Conservation (phyloP, 2,329 filamentous ascomycete genomes). For the Fusarium sp. region DNA sequence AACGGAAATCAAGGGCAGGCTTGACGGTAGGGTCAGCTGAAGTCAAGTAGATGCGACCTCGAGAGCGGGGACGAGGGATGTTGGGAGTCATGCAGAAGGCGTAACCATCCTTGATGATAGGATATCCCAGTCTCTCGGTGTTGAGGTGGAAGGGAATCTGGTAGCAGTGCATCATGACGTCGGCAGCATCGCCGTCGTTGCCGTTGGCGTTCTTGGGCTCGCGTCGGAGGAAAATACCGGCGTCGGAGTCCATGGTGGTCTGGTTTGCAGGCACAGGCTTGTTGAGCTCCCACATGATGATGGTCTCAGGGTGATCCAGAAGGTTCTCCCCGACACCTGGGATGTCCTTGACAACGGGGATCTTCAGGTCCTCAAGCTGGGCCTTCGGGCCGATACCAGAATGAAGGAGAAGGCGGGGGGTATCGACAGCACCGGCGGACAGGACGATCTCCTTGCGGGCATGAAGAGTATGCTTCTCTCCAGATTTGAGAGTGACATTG, state of each 20-base stretch:
- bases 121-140: slow-evolving; percentile 82
- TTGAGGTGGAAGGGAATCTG: slow-evolving; percentile 93
- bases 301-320: slow-evolving; percentile 69
- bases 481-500: slow-evolving; percentile 69
- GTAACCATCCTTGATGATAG: slow-evolving; percentile 71
- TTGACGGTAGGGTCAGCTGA: slow-evolving; percentile 80
- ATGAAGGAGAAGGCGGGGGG: slow-evolving; percentile 73
- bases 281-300: slow-evolving; percentile 81
- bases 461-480: slow-evolving; percentile 65
- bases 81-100: slow-evolving; percentile 96
- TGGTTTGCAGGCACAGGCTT: slow-evolving; percentile 79
- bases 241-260: slow-evolving; percentile 92
- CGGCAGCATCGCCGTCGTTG: slow-evolving; percentile 79
- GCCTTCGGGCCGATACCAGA: slow-evolving; percentile 67
- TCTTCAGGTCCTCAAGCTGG: slow-evolving; percentile 64
- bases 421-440: slow-evolving; percentile 84
- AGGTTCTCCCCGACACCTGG: slow-evolving; percentile 71
- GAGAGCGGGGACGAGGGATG: slow-evolving; percentile 84
- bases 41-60: slow-evolving; percentile 81
- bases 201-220: slow-evolving; percentile 74
- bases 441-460: slow-evolving; percentile 82
- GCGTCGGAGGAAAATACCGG: slow-evolving; percentile 87
- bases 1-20: slow-evolving; percentile 87
- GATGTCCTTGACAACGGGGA: slow-evolving; percentile 66
- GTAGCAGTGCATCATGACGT: slow-evolving; percentile 98